Evolutionary conservation across 345 rosid species (phyloP), one percentile per base, ranked within the genome.

Genomic region (Syzygium grande): DNA sequence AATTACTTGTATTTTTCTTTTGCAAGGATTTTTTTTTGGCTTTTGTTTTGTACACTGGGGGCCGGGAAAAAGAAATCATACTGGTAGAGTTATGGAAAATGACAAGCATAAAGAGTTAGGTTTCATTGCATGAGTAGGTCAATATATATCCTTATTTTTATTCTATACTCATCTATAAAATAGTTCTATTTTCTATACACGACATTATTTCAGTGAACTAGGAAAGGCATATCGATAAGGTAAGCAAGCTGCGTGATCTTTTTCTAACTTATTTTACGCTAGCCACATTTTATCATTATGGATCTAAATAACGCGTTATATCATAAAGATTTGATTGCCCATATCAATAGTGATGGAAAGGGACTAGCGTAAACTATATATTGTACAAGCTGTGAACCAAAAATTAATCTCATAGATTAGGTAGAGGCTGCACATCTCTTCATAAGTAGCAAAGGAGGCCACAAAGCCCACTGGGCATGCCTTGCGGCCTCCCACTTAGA

Each of bases 81-180:
- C 23, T 0, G 25, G 1, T 25, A 17, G 3, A 29, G 25, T 34
- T 68, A 43, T 11, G 9, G 79, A 11, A 68, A 34, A 68, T 34
- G 25, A 68, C 79, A 0, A 68, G 25, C 19, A 9, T 68, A 30
- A 17, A 16, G 79, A 34, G 2, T 27, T 5, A 11, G 13, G 53
- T 52, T 12, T 52, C 53, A 13, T 52, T 52, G 53, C 53, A 52
- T 14, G 53, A 52, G 23, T 22, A 4, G n/a, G 61, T 56, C 12
- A 2, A 56, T 56, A 9, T 30, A 68, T 17, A 2, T 68, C 2
- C 79, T 17, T 21, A 0, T 4, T 68, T 34, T 0, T 17, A 15
- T 38, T 30, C 21, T 0, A 30, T 19, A 0, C 6, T 22, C 5
- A 22, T 65, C 3, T 11, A 4, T 17, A 30, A 65, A 68, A 8